Conservation (phyloP, 2,329 filamentous ascomycete species). For the Microascus cirrosus region DNA sequence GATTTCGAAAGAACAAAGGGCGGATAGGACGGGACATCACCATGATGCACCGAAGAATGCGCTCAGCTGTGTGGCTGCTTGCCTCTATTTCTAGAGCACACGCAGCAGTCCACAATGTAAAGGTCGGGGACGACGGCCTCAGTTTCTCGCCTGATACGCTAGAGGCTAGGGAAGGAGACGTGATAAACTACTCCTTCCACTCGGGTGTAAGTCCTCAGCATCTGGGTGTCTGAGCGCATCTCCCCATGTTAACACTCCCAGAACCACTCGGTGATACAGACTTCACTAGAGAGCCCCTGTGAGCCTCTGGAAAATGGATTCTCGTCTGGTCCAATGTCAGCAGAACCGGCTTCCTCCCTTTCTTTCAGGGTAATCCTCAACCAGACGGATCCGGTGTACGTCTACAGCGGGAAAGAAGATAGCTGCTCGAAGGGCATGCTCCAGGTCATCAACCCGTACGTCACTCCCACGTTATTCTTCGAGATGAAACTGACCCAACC, state of each 20-base stretch:
- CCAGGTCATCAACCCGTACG: conserved; percentile 21
- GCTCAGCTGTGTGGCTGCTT: not conserved
- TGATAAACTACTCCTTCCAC: conserved; percentile 28
- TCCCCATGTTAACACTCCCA: conserved; percentile 4
- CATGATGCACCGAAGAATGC: not conserved
- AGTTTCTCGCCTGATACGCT: conserved; percentile 24
- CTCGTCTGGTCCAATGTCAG: conserved; percentile 27
- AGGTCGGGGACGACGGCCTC: conserved; percentile 22
- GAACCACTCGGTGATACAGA: conserved; percentile 29
- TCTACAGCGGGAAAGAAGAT: conserved; percentile 32
- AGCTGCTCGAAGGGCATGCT: conserved; percentile 34
- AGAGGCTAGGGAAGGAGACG: conserved; percentile 21
- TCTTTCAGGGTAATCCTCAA: conserved; percentile 32
- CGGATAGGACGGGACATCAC: not conserved
- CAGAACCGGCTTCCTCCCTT: conserved; percentile 12
- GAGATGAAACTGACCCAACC: not conserved
- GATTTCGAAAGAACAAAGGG: not conserved
- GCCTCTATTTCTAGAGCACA: conserved; percentile 7
- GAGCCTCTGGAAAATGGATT: conserved; percentile 21
- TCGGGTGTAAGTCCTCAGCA: conserved; percentile 15
- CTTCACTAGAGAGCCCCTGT: conserved; percentile 27
- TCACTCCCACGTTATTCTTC: not conserved
- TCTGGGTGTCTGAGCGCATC: not conserved
- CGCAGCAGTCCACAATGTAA: conserved; percentile 20
- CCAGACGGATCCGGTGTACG: conserved; percentile 34